A percentile compares a stretch with the other conserved stretches of the same genome.
phyloP scores from a whole-genome alignment of 495 filamentous ascomycete species.

The Sporormia fimetaria region DNA sequence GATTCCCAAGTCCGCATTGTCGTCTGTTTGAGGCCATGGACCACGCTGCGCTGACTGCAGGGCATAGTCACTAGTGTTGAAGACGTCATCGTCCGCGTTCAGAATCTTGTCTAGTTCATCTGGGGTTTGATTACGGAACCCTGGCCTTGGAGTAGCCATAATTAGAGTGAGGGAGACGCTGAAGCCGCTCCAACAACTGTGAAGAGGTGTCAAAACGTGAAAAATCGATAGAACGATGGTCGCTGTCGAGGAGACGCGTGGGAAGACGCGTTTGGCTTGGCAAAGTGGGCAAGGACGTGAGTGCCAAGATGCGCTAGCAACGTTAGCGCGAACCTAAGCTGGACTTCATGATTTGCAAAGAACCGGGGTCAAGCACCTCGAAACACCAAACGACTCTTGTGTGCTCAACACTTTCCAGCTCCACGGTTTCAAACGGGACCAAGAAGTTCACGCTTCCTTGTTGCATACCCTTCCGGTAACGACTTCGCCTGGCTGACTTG shows the following conservation, averaged over 20 bases:
- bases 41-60: slow-evolving; percentile 3
- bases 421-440: not conserved
- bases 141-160: not conserved
- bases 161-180: no score
- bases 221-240: no score
- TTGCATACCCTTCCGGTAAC: no score
- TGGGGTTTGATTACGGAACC: not conserved
- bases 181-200: no score
- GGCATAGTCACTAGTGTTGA: slow-evolving; percentile 30
- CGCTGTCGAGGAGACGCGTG: no score
- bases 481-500: no score
- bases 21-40: slow-evolving; percentile 20
- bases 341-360: no score
- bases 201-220: slow-evolving; percentile 1
- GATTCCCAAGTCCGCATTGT: slow-evolving; percentile 46
- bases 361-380: no score
- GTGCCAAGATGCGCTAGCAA: slow-evolving; percentile 17
- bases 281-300: slow-evolving; percentile 11
- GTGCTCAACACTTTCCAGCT: not conserved
- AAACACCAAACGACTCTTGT: no score
- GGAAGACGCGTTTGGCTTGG: slow-evolving; percentile 8
- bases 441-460: no score
- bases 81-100: slow-evolving; percentile 42
- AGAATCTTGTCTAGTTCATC: slow-evolving; percentile 52
- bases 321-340: slow-evolving; percentile 14